Evolutionary conservation across 2,329 filamentous ascomycete genomes (phyloP).

Genomic region (Penicillium sclerotigenum): DNA sequence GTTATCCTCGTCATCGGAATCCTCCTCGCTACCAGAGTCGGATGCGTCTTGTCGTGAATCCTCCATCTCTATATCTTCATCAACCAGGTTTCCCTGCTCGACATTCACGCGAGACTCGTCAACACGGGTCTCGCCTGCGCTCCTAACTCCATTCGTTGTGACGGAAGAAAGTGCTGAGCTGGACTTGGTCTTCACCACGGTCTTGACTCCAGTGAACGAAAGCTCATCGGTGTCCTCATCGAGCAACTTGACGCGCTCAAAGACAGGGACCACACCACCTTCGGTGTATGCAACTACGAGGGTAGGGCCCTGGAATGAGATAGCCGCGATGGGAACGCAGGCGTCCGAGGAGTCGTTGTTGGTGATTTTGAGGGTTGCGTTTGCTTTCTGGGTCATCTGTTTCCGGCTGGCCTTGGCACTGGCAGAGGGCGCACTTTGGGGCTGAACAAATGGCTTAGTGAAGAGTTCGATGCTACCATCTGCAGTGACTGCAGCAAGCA

Average conservation of each 20-base stretch:
- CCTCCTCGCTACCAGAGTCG: slow-evolving; percentile 28
- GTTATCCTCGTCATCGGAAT: slow-evolving; percentile 27
- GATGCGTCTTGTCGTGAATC: slow-evolving; percentile 31
- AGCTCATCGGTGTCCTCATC: slow-evolving; percentile 46
- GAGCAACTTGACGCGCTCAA: slow-evolving; percentile 49
- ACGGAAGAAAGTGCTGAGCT: slow-evolving; percentile 45
- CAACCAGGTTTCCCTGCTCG: slow-evolving; percentile 47
- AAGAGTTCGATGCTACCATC: slow-evolving; percentile 52
- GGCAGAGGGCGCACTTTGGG: slow-evolving; percentile 28
- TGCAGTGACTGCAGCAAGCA: slow-evolving; percentile 47
- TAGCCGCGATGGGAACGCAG: slow-evolving; percentile 44
- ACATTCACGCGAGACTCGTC: slow-evolving; percentile 59
- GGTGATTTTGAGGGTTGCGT: slow-evolving; percentile 46
- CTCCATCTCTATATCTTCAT: slow-evolving; percentile 39
- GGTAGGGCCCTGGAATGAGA: slow-evolving; percentile 46
- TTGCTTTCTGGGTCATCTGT: slow-evolving; percentile 45
- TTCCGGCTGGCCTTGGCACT: slow-evolving; percentile 47
- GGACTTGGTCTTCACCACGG: slow-evolving; percentile 45
- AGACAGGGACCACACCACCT: slow-evolving; percentile 49
- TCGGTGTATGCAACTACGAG: slow-evolving; percentile 50
- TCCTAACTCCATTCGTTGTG: slow-evolving; percentile 53
- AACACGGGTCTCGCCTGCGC: slow-evolving; percentile 51
- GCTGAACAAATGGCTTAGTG: slow-evolving; percentile 45
- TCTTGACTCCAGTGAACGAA: slow-evolving; percentile 44
- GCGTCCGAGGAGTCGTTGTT: slow-evolving; percentile 41